Conservation (phyloP, 1,139 yeast genomes). For the Hyphopichia fennica region DNA sequence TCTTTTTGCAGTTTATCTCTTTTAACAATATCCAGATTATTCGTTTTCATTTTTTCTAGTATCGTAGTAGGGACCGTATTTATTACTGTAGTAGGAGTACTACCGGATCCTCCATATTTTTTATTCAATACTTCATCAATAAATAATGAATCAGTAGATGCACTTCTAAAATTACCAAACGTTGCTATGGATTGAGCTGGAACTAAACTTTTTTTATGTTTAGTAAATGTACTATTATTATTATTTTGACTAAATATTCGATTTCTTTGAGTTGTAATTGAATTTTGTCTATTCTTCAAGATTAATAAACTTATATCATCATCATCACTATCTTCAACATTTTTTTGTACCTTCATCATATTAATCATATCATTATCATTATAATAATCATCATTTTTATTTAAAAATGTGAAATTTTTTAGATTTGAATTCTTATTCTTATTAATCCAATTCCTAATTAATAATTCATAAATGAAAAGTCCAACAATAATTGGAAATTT, state of each 20-base stretch:
- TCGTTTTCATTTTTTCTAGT: slow-evolving; percentile 8
- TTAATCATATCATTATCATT: slow-evolving; percentile 28
- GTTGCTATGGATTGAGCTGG: slow-evolving; percentile 29
- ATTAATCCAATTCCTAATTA: slow-evolving; percentile 18
- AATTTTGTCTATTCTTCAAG: slow-evolving; percentile 20
- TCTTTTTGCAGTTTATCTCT: not conserved
- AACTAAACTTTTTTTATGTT: not conserved
- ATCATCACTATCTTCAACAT: slow-evolving; percentile 18
- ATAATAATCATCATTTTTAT: slow-evolving; percentile 27
- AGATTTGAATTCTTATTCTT: slow-evolving; percentile 17
- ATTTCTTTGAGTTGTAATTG: not conserved
- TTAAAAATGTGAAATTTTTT: slow-evolving; percentile 38
- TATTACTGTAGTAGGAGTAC: slow-evolving; percentile 3
- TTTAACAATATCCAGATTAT: slow-evolving; percentile 10
- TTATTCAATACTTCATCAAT: slow-evolving; percentile 30
- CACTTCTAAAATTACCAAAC: slow-evolving; percentile 30
- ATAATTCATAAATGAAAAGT: slow-evolving; percentile 34
- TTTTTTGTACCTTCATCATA: slow-evolving; percentile 6
- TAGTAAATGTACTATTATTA: no score
- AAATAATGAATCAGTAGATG: slow-evolving; percentile 37
- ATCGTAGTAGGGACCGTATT: not conserved
- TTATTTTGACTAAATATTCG: slow-evolving; percentile 18
- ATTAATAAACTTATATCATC: slow-evolving; percentile 23
- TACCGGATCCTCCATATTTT: slow-evolving; percentile 21
- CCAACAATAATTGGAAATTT: slow-evolving; percentile 35